Conservation (phyloP, 129 eudicot species). For the Pseudognaphalium luteoalbum region DNA sequence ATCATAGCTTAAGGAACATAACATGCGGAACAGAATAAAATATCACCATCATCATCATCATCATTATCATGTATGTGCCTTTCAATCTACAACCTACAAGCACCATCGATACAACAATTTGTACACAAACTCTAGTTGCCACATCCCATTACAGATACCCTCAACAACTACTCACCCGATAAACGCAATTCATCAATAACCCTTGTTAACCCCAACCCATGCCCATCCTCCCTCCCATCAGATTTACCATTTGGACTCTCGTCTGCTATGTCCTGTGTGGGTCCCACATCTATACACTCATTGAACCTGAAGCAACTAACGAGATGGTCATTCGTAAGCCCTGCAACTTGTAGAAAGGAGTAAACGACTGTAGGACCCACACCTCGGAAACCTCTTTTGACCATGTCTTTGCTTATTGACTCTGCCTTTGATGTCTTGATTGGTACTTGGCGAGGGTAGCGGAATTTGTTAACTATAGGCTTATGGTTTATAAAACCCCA, state of each 20-base stretch:
- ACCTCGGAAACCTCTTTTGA: conserved; percentile 87
- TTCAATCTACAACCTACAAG: conserved; percentile 33
- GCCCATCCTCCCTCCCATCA: conserved; percentile 34
- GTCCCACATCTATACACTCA: conserved; percentile 55
- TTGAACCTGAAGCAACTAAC: conserved; percentile 80
- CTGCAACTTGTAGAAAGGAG: conserved; percentile 91
- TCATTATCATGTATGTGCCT: conserved; percentile 22
- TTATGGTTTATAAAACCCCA: conserved; percentile 90
- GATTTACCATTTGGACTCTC: conserved; percentile 38
- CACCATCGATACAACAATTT: conserved; percentile 36
- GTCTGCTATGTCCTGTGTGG: conserved; percentile 34
- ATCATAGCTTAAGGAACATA: too few relatives aligned
- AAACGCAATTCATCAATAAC: conserved; percentile 60
- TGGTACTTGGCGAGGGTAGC: conserved; percentile 88
- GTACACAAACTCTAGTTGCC: conserved; percentile 32
- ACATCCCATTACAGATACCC: conserved; percentile 13
- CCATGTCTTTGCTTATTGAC: conserved; percentile 82
- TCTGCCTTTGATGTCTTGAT: conserved; percentile 89
- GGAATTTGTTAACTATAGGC: conserved; percentile 62
- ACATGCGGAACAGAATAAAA: conserved; percentile 25
- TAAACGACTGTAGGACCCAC: conserved; percentile 91
- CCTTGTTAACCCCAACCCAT: conserved; percentile 46
- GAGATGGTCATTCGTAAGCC: conserved; percentile 90
- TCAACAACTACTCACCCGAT: conserved; percentile 42
- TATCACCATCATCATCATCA: conserved; percentile 28